A percentile compares a stretch with the other conserved stretches of the same genome.
Evolutionary conservation across 805 yeast genomes (phyloP).

Genomic region (Saccharomycopsis fermentans): DNA sequence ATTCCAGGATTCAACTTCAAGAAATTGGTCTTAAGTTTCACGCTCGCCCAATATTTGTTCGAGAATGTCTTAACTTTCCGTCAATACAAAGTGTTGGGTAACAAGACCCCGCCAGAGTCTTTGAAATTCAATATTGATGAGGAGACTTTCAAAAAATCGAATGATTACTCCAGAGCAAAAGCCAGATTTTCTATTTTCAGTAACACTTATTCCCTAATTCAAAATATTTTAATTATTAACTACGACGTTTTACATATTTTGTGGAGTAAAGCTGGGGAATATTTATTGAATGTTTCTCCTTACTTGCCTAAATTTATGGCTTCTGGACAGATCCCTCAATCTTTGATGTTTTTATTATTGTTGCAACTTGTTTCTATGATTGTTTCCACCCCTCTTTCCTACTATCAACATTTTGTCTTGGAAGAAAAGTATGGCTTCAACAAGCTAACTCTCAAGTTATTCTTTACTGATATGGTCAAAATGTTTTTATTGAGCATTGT

Average conservation of each 20-base stretch:
- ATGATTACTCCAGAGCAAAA: constrained; percentile 71
- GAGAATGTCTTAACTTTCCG: constrained; percentile 66
- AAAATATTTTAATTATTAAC: constrained; percentile 48
- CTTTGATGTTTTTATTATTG: constrained; percentile 51
- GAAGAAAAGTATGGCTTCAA: constrained; percentile 93
- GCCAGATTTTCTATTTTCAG: constrained; percentile 54
- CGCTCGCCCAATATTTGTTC: constrained; percentile 65
- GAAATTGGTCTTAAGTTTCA: constrained; percentile 56
- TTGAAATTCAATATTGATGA: constrained; percentile 57
- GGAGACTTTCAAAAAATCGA: constrained; percentile 68
- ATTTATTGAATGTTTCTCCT: constrained; percentile 17
- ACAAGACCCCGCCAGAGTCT: constrained; percentile 54
- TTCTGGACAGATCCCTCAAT: constrained; percentile 59
- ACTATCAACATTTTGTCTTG: constrained; percentile 74
- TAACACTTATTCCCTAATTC: constrained; percentile 39
- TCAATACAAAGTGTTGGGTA: constrained; percentile 58
- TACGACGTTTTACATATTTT: constrained; percentile 55
- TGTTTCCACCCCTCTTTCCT: constrained; percentile 54
- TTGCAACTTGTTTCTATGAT: constrained; percentile 42
- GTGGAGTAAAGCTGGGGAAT: constrained; percentile 41
- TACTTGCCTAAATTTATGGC: constrained; percentile 26
- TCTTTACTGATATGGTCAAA: constrained; percentile 67
- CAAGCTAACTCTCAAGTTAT: constrained; percentile 63
- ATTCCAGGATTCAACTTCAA: constrained; percentile 61
- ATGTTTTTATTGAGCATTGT: constrained; percentile 39